Evolutionary conservation across 129 eudicot species (phyloP), one percentile per base, ranked within the genome.

Genomic region (Saussurea involucrata): DNA sequence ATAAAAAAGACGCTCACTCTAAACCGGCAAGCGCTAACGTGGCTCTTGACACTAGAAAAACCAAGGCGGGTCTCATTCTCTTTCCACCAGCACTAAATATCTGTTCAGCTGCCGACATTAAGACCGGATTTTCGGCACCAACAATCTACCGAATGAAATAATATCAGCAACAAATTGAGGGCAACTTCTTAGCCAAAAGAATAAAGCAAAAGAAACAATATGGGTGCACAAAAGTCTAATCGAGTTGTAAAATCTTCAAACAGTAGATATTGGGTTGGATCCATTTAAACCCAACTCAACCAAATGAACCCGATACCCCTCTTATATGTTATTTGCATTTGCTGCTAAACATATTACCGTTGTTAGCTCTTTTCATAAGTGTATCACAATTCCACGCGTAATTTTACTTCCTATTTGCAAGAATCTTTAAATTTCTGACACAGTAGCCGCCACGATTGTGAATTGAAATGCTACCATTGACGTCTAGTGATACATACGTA

Each of bases 11-110:
- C 40, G 17, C 96, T 87, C 76, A 93, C 98, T 79, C 89, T 79
- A 91, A 83, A 78, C 97, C 96, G 31, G 81, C 90, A 71, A 90
- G 80, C 34, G 76, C 91, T 55, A 90, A 86, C 2, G 98, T 93
- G 77, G 98, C 98, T 83, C 97, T 85, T 63, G 98, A 87, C 73
- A 87, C 98, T 63, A 93, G 86, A 83, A 93, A 93, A 66, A 91
- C 98, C 85, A 94, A 80, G 12, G 98, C 98, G 40, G 97, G 97
- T 78, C 98, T 89, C 96, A 94, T 94, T 80, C 97, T 87, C 85
- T 94, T 94, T 65, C 97, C 98, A 80, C 98, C 98, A 58, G 97
- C 98, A 81, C 95, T 86, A 85, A 94, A 94, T 46, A 94, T 94
- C 81, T 94, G 98, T 85, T 94, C 93, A 13, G 98, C 98, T 10